A percentile compares a stretch with the other conserved stretches of the same genome.
phyloP scores from a whole-genome alignment of 306 rosid genomes.

The Vigna hirtella region DNA sequence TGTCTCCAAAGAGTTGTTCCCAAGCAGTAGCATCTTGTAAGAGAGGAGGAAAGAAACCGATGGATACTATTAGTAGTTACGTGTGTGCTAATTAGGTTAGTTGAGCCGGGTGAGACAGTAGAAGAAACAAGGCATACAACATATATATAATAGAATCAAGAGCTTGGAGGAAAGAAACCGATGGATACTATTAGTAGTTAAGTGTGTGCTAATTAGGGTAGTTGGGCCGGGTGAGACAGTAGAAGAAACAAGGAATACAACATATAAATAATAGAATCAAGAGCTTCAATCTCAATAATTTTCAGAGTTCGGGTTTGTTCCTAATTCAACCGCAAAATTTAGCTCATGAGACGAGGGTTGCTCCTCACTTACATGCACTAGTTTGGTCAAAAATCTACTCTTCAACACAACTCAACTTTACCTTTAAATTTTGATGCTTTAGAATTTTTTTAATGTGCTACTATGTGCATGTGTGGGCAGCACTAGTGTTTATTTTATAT shows the following conservation, averaged over 20 bases:
- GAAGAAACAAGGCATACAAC: neutral
- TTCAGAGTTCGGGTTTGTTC: too few species aligned
- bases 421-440: neutral
- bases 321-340: too few species aligned
- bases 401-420: neutral
- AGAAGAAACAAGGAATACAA: neutral
- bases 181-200: neutral
- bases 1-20: neutral
- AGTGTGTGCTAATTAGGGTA: neutral
- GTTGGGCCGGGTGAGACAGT: neutral
- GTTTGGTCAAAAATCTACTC: neutral
- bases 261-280: neutral
- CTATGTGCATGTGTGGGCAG: neutral
- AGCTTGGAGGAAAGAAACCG: neutral
- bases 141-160: neutral
- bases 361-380: neutral
- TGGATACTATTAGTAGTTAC: neutral
- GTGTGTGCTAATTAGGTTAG: neutral
- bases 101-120: neutral
- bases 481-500: neutral
- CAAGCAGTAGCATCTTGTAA: neutral
- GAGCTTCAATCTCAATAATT: too few species aligned
- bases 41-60: neutral
- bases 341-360: too few species aligned
- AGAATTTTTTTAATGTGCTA: neutral